A percentile compares a stretch with the other conserved stretches of the same genome.
phyloP scores from a whole-genome alignment of 768 basidiomycete genomes.

The Coprinopsis sp. region DNA sequence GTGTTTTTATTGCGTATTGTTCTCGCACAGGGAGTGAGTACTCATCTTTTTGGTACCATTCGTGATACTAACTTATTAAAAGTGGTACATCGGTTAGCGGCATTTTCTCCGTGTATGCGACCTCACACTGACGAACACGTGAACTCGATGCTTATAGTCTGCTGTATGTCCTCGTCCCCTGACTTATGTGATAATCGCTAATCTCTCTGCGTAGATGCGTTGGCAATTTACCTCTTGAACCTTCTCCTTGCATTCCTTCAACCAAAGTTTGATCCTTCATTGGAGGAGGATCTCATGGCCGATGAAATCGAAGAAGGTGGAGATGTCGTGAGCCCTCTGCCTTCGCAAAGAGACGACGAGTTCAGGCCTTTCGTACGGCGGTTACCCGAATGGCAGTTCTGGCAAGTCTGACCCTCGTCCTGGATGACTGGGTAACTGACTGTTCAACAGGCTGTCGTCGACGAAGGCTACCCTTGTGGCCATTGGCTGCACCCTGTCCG shows the following conservation, averaged over 20 bases:
- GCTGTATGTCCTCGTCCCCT: slow-evolving; percentile 49
- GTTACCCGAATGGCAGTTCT: slow-evolving; percentile 96
- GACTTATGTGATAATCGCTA: slow-evolving; percentile 1
- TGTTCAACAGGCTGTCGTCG: slow-evolving; percentile 70
- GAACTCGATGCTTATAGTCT: slow-evolving; percentile 37
- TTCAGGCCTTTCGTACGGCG: slow-evolving; percentile 96
- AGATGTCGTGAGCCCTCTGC: slow-evolving; percentile 52
- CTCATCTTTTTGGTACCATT: not conserved
- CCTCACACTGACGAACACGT: slow-evolving; percentile 1
- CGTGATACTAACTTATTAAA: slow-evolving; percentile 5
- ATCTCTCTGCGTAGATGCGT: slow-evolving; percentile 51
- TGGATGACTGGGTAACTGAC: no score
- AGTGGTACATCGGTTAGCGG: slow-evolving; percentile 92
- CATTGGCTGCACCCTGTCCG: slow-evolving; percentile 73
- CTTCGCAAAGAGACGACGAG: slow-evolving; percentile 80
- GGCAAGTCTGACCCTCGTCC: slow-evolving; percentile 41
- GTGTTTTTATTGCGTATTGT: slow-evolving; percentile 86
- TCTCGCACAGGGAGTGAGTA: slow-evolving; percentile 81
- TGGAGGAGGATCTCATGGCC: slow-evolving; percentile 89
- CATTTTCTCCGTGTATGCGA: not conserved
- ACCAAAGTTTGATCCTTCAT: slow-evolving; percentile 95
- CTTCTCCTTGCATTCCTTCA: slow-evolving; percentile 96
- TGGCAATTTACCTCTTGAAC: slow-evolving; percentile 94
- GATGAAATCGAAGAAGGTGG: slow-evolving; percentile 96
- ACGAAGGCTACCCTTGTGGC: slow-evolving; percentile 87